Base-by-base conservation (phyloP, 1,139 yeast species). In the Candida neerlandica region DNA sequence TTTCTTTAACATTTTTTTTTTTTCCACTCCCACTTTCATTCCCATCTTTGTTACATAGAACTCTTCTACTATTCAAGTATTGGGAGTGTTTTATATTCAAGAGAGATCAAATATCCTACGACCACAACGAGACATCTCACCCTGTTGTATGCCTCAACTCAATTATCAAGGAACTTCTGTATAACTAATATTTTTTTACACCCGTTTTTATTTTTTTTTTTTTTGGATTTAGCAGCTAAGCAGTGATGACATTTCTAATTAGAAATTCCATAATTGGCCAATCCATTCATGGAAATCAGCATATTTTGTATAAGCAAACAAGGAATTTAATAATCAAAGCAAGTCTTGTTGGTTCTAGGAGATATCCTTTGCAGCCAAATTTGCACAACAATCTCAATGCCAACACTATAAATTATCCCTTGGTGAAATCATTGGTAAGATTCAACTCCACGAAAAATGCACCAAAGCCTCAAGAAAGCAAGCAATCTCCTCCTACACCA, bases 281-380 rank as follows among this genome's bases (percentile, higher is more conserved):
- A 23, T 29, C 44, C 21, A 27, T 45, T 40, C 34, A 44, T 41
- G 43, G 45, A 2, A 46, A 43, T 41, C 38, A 42, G 5, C 27
- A 21, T 42, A 41, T 45, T 26, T 33, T 43, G 15, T 26, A 42
- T 23, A 42, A 21, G 15, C 44, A 44, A 19, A 48, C 48, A 37
- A 48, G 53, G 44, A 51, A 32, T 37, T 47, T 51, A 38, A 43
- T 41, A 19, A 44, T 49, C 16, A 46, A 48, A 41, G 30, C 48
- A 30, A 40, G 46, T 10, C 41, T 51, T 33, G 38, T 42, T 5
- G 33, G 40, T 18, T 16, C 39, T 9, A 40, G 43, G 15, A 56
- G 63, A 47, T 61, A 60, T 44, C 65, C 64, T 7, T 57, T 63
- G 38, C 53, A 58, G 44, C 64, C 64, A 12, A 38, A 47, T 29